Evolutionary conservation across 768 basidiomycete genomes (phyloP).

Genomic region (Termitomyces sp.): DNA sequence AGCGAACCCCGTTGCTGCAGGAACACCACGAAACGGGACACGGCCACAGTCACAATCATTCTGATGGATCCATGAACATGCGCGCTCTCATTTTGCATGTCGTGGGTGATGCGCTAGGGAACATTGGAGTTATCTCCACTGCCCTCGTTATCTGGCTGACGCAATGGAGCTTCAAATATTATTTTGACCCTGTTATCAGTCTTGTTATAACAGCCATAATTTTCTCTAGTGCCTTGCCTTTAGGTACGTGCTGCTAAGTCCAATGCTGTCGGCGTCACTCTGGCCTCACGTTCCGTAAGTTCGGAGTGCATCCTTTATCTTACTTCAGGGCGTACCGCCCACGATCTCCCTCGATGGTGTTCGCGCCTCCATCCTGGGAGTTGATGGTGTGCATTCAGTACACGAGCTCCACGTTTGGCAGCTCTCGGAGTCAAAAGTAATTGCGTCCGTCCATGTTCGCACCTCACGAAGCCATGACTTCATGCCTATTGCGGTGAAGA

Average conservation of each 20-base stretch:
- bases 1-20: slow-evolving; percentile 42
- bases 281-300: slow-evolving; percentile 29
- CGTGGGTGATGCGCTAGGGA: slow-evolving; percentile 93
- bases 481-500: slow-evolving; percentile 82
- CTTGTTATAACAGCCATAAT: slow-evolving; percentile 86
- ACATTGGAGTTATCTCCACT: slow-evolving; percentile 94
- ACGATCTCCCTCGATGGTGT: slow-evolving; percentile 44
- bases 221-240: slow-evolving; percentile 45
- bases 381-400: slow-evolving; percentile 9
- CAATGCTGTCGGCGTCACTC: background rate
- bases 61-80: slow-evolving; percentile 65
- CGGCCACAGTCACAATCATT: background rate
- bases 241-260: slow-evolving; percentile 27
- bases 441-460: slow-evolving; percentile 93
- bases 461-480: slow-evolving; percentile 80
- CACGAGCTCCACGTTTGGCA: slow-evolving; percentile 40
- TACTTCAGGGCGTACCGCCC: slow-evolving; percentile 52
- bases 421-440: slow-evolving; percentile 89
- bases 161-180: slow-evolving; percentile 78
- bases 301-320: slow-evolving; percentile 57
- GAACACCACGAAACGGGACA: slow-evolving; percentile 9
- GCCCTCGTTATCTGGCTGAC: slow-evolving; percentile 93
- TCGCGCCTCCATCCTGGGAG: slow-evolving; percentile 35
- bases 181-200: slow-evolving; percentile 90
- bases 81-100: slow-evolving; percentile 90